phyloP scores from a whole-genome alignment of 2,329 filamentous ascomycete species.

The Clarireedia sp. region DNA sequence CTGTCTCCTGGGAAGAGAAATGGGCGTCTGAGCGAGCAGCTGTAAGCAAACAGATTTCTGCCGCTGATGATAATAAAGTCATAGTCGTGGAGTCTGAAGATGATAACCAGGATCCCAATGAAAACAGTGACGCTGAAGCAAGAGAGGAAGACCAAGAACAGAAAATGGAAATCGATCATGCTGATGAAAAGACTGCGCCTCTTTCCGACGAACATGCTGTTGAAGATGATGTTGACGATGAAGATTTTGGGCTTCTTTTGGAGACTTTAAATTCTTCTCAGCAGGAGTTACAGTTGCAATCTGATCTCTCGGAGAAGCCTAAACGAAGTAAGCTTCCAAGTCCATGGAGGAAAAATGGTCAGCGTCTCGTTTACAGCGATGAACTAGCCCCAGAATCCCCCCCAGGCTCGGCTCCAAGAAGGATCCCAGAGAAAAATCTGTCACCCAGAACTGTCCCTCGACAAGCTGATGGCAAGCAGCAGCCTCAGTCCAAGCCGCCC shows the following conservation, averaged over 20 bases:
- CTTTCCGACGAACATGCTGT: background rate
- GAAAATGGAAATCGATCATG: background rate
- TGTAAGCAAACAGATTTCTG: constrained; percentile 20
- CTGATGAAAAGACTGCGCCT: background rate
- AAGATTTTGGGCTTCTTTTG: constrained; percentile 27
- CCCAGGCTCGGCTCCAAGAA: constrained; percentile 1
- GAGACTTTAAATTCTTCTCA: constrained; percentile 28
- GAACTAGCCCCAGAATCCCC: constrained; percentile 16
- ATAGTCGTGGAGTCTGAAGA: constrained; percentile 23
- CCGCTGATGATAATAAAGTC: constrained; percentile 16
- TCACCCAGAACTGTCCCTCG: background rate
- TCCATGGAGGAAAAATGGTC: constrained; percentile 28
- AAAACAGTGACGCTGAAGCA: background rate
- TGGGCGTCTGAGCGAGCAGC: constrained; percentile 23
- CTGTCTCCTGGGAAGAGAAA: constrained; percentile 14
- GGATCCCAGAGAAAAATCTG: constrained; percentile 1
- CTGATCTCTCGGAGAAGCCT: constrained; percentile 19
- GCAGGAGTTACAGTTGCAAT: constrained; percentile 9
- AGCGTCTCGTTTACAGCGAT: constrained; percentile 26
- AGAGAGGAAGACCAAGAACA: background rate
- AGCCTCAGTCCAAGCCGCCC: background rate
- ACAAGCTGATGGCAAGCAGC: background rate
- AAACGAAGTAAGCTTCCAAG: constrained; percentile 27
- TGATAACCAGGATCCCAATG: background rate
- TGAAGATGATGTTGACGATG: constrained; percentile 19